Evolutionary conservation across 2,329 filamentous ascomycete species (phyloP).

Genomic region (Lachnellula suecica): DNA sequence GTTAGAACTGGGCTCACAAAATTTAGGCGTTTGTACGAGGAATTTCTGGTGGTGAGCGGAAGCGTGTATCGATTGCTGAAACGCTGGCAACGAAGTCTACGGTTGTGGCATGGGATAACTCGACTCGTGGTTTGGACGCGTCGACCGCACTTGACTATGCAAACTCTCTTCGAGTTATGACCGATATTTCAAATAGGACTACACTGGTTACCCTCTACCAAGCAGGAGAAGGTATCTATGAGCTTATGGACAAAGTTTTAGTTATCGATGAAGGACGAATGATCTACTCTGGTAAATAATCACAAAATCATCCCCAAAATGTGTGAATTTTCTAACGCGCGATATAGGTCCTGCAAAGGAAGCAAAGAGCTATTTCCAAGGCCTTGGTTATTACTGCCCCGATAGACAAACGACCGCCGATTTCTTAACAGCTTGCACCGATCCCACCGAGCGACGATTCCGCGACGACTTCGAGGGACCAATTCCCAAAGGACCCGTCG

Average conservation of each 20-base stretch:
- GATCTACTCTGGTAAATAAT: slow-evolving; percentile 55
- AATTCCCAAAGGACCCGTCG: slow-evolving; percentile 50
- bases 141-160: slow-evolving; percentile 78
- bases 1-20: too few relatives aligned
- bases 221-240: slow-evolving; percentile 67
- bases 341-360: slow-evolving; percentile 47
- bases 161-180: slow-evolving; percentile 69
- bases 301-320: not conserved
- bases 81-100: slow-evolving; percentile 72
- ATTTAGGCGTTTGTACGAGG: slow-evolving; percentile 54
- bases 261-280: slow-evolving; percentile 73
- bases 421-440: slow-evolving; percentile 75
- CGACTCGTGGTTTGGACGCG: slow-evolving; percentile 75
- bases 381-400: slow-evolving; percentile 59
- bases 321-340: not conserved
- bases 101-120: slow-evolving; percentile 79
- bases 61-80: slow-evolving; percentile 78
- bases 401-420: slow-evolving; percentile 68
- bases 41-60: slow-evolving; percentile 78
- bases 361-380: slow-evolving; percentile 64
- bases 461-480: slow-evolving; percentile 10
- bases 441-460: slow-evolving; percentile 66
- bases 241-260: slow-evolving; percentile 77
- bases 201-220: slow-evolving; percentile 70
- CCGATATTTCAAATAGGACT: slow-evolving; percentile 70